Percentiles rank a stretch among this genome's conserved stretches.
Conservation (phyloP, 352 stramenopile genomes). For the Phytophthora capsici region DNA sequence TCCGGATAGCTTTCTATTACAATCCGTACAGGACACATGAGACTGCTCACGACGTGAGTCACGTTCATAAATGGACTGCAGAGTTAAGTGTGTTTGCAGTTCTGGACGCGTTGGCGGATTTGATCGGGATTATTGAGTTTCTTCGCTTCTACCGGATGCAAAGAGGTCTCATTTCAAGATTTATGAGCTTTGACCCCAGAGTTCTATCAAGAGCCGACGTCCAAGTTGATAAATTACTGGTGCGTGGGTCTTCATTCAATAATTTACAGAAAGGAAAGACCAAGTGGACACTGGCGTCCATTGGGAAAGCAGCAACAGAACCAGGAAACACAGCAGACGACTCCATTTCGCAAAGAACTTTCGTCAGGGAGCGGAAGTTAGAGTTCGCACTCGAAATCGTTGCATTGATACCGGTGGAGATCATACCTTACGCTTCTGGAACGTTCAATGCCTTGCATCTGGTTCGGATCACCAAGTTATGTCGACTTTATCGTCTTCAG, state of each 20-base stretch:
- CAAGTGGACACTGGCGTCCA: slow-evolving; percentile 29
- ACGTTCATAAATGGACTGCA: slow-evolving; percentile 14
- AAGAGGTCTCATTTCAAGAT: slow-evolving; percentile 6
- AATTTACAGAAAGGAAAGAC: background rate
- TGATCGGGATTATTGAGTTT: slow-evolving; percentile 27
- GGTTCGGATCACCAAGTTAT: slow-evolving; percentile 65
- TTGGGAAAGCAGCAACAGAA: background rate
- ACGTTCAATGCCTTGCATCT: slow-evolving; percentile 68
- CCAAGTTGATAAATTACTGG: background rate
- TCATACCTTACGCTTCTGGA: slow-evolving; percentile 44
- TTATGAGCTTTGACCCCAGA: slow-evolving; percentile 12
- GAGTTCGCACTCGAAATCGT: slow-evolving; percentile 60
- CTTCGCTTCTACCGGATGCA: slow-evolving; percentile 16
- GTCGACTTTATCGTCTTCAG: slow-evolving; percentile 53
- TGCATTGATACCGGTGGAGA: slow-evolving; percentile 59
- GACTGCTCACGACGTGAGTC: no score
- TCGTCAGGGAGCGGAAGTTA: slow-evolving; percentile 26
- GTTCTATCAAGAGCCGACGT: background rate
- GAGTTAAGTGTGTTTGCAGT: slow-evolving; percentile 17
- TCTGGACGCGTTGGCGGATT: slow-evolving; percentile 19
- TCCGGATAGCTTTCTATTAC: slow-evolving; percentile 35
- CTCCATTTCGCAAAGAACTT: background rate
- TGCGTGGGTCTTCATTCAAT: slow-evolving; percentile 18
- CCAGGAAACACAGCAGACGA: slow-evolving; percentile 2
- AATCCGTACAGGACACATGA: slow-evolving; percentile 6